A percentile compares a stretch with the other conserved stretches of the same genome.
Conservation (phyloP, 106 monocot genomes). For the Dendrobium nobile region DNA sequence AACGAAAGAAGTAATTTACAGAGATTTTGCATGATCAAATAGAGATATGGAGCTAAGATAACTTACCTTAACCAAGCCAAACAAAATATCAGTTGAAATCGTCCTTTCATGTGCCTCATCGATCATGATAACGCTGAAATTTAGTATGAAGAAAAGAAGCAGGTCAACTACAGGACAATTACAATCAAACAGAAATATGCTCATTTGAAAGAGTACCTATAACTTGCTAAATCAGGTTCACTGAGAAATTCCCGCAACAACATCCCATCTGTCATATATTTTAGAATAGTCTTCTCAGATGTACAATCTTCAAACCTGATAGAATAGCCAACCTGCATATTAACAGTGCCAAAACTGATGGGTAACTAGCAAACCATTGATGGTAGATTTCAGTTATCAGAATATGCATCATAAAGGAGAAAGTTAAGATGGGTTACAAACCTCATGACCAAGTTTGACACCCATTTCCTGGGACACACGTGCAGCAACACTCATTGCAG, state of each 20-base stretch:
- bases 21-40: not conserved
- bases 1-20: not conserved
- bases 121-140: constrained; percentile 78
- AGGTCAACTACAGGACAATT: not conserved
- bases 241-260: constrained; percentile 90
- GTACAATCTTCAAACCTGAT: constrained; percentile 98
- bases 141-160: not conserved
- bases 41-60: not conserved
- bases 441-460: constrained; percentile 92
- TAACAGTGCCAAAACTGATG: not conserved
- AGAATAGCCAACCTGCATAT: constrained; percentile 86
- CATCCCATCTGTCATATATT: constrained; percentile 98
- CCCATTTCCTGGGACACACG: constrained; percentile 94
- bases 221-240: constrained; percentile 90
- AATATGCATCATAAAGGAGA: not conserved
- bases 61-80: constrained; percentile 17
- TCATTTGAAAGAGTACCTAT: constrained; percentile 42
- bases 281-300: constrained; percentile 82
- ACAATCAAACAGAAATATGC: not conserved
- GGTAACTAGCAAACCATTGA: not conserved
- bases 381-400: not conserved
- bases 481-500: constrained; percentile 89
- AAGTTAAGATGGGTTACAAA: constrained; percentile 16
- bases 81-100: constrained; percentile 16
- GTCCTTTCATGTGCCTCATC: constrained; percentile 91